Evolutionary conservation across 1,284 basidiomycete species (phyloP).

Genomic region (Leccinum subfulvum): DNA sequence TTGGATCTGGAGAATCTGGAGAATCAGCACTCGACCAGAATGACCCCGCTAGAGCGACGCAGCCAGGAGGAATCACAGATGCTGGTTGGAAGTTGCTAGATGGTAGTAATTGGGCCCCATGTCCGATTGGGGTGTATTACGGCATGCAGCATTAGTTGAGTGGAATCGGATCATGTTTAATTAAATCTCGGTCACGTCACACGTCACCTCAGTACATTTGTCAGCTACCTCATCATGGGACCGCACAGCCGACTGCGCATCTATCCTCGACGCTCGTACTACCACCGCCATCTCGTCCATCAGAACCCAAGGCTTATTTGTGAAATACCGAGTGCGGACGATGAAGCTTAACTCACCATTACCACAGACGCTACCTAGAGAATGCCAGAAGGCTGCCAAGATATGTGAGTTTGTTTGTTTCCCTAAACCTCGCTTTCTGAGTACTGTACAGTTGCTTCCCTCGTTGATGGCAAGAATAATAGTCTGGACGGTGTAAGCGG

Average conservation of each 20-base stretch:
- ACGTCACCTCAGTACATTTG: constrained; percentile 22
- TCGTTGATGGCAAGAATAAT: constrained; percentile 69
- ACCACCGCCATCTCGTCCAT: constrained; percentile 4
- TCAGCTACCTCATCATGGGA: constrained; percentile 16
- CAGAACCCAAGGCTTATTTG: neutral
- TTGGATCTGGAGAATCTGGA: constrained; percentile 8
- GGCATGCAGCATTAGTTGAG: neutral
- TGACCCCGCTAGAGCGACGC: neutral
- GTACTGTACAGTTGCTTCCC: constrained; percentile 58
- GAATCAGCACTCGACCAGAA: constrained; percentile 1
- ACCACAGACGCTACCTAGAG: constrained; percentile 70
- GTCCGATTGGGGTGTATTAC: constrained; percentile 61
- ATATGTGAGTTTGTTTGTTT: constrained; percentile 52
- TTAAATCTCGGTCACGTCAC: constrained; percentile 22
- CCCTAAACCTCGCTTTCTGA: constrained; percentile 9
- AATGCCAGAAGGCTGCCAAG: constrained; percentile 72
- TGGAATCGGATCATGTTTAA: neutral
- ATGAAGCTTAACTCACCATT: constrained; percentile 71
- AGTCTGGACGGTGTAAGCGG: constrained; percentile 60
- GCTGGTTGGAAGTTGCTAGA: constrained; percentile 55
- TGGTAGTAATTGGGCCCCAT: constrained; percentile 52
- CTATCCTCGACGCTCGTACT: neutral
- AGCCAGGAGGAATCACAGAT: constrained; percentile 3
- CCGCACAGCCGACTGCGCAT: constrained; percentile 20
- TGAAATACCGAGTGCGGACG: neutral